Base-by-base conservation (phyloP, 2,329 filamentous ascomycete genomes). In the Fusarium sp. region DNA sequence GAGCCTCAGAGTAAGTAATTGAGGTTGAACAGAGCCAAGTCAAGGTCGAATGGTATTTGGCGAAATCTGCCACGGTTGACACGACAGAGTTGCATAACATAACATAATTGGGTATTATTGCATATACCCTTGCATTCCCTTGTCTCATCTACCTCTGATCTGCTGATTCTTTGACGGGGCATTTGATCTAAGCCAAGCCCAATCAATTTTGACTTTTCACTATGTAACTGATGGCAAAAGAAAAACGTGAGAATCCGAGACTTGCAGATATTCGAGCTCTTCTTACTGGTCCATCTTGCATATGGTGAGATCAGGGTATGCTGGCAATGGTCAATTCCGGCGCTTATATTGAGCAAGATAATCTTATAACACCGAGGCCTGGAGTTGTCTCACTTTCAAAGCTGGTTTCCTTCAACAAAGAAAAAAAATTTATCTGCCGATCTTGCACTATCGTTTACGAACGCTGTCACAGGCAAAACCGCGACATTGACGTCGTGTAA, bases 71-170 rank as follows among this genome's bases (percentile, higher is more conserved):
- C 71, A 72, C 45, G 42, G 50, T 60, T 66, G 44, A 36, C 35
- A 48, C 59, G 32, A 39, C 44, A 66, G 38, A 42, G 72, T 70
- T 70, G 61, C 69, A 64, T 58, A 50, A 38, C 55, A 58, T 28
- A 51, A 51, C 41, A 50, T 63, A 65, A 74, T 71, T 59, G 62
- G 59, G 66, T 65, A 26, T 50, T 63, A 39, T 54, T 62, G 68
- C 68, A 66, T 53, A 50, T 53, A 68, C 72, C 72, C 72, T 72
- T 53, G 66, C 56, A 30, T 59, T 41, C 48, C 66, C 59, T 45
- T 62, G 66, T 60, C 47, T 48, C 39, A 32, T 36, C 41, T 28
- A 14, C 51, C 55, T 58, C 45, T 42, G 39, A 60, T 67, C 44
- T 61, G 66, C 70, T 38, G 56, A 69, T 69, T 38, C 36, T 69